A percentile compares a stretch with the other conserved stretches of the same genome.
Conservation (phyloP, 208 protist species). For the Crithidia expoeki region DNA sequence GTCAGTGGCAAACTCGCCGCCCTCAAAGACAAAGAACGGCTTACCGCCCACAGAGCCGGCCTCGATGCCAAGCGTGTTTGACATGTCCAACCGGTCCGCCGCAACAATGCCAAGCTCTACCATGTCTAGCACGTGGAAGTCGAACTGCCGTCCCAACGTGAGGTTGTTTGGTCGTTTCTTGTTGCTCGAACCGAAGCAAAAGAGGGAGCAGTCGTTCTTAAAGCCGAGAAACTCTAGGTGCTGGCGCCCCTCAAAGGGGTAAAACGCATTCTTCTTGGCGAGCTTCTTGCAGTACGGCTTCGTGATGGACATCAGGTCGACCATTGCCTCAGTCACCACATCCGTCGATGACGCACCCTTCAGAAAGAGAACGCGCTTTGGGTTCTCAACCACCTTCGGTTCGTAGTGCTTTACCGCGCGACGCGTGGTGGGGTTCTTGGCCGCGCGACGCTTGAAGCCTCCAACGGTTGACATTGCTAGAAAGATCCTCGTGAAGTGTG, state of each 20-base stretch:
- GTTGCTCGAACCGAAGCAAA: conserved; percentile 84
- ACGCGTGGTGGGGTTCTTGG: conserved; percentile 69
- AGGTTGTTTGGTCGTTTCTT: conserved; percentile 93
- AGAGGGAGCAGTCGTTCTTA: conserved; percentile 93
- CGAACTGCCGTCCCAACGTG: conserved; percentile 84
- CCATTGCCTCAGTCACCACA: conserved; percentile 74
- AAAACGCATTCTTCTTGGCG: conserved; percentile 84
- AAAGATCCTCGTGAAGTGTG: background rate
- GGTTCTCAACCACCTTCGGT: conserved; percentile 87
- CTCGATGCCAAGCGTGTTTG: conserved; percentile 46
- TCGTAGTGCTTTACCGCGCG: conserved; percentile 84
- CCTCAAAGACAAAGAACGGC: conserved; percentile 90
- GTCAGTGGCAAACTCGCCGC: conserved; percentile 74
- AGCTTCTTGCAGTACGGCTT: conserved; percentile 83
- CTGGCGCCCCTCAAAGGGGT: conserved; percentile 84
- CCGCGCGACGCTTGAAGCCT: conserved; percentile 73
- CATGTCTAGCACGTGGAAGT: conserved; percentile 93
- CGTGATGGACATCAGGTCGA: conserved; percentile 76
- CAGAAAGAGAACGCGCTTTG: conserved; percentile 82
- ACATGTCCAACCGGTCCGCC: conserved; percentile 76
- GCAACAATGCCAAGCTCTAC: conserved; percentile 86
- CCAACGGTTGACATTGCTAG: conserved; percentile 52
- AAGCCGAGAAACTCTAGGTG: conserved; percentile 90
- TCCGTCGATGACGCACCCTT: conserved; percentile 64
- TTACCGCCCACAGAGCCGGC: conserved; percentile 76